Evolutionary conservation across 2,329 filamentous ascomycete genomes (phyloP), one percentile per base, ranked within the genome.

Genomic region (Apiospora sp.): DNA sequence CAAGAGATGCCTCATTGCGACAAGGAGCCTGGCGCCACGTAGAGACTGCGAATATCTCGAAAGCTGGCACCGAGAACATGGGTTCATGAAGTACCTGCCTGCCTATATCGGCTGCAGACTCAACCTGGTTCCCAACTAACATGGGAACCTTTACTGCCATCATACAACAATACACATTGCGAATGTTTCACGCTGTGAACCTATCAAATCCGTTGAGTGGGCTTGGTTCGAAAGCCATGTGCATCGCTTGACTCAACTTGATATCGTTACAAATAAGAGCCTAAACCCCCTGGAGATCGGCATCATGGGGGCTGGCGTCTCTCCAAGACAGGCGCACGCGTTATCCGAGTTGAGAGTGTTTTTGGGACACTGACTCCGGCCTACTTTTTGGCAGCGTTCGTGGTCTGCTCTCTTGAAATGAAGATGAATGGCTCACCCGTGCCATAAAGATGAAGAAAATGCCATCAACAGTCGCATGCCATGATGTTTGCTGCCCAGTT

Each of bases 11-110:
- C 58, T n/a, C 34, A 64, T 13, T n/a, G 13, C 58, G 34, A 64
- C 58, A 30, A 34, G 58, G 58, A 41, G 30, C 58, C 58, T n/a
- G 34, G 58, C 58, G 58, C 58, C 58, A 64, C 58, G 58, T 64
- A 64, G 58, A 22, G 27, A 41, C 54, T 41, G 58, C 41, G 58
- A 22, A 64, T 34, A 64, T 64, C 37, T 41, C 58, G 22, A 64
- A n/a, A 14, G 58, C 19, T 64, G 58, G 34, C 58, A 41, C 22
- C 58, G 14, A 41, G 24, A 64, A 41, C 58, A 64, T 64, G 58
- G 58, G 34, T 41, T 64, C 58, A 22, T 41, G 34, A 64, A 64
- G 58, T 64, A 64, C 8, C 19, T 41, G 13, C 4, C 58, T 64
- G 58, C 58, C 34, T 41, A 41, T 41, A 64, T 64, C 58, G 58